These are phyloP conservation scores for Megacollybia marginata DNA, from an alignment of 768 basidiomycete genomes.

Conservation along the genomic window DNA sequence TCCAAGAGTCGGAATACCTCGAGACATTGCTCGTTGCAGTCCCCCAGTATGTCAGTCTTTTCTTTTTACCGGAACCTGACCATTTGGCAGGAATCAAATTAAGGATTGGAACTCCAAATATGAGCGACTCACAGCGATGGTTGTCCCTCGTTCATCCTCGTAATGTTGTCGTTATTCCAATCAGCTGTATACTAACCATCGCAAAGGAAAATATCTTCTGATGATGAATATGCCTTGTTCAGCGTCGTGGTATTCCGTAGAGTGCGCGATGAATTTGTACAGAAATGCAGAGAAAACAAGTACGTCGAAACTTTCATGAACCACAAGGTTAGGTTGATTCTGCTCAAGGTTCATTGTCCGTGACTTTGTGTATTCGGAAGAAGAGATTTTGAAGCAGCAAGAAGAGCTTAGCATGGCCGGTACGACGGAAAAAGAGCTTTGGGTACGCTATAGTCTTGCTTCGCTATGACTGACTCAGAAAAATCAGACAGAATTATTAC, in stretches of 20 bases:
- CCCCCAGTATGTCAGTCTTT: conserved; percentile 60
- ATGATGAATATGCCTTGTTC: conserved; percentile 86
- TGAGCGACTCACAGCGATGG: conserved; percentile 81
- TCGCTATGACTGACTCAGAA: neutral
- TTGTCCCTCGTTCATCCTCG: conserved; percentile 89
- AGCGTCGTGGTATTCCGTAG: conserved; percentile 84
- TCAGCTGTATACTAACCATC: conserved; percentile 4
- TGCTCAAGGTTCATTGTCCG: conserved; percentile 69
- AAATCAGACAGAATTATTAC: conserved; percentile 79
- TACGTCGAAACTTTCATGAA: conserved; percentile 24
- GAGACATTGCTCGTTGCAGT: conserved; percentile 91
- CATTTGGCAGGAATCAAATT: conserved; percentile 41
- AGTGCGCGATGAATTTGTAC: conserved; percentile 86
- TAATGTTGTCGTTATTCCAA: conserved; percentile 30
- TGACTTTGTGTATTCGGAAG: conserved; percentile 89
- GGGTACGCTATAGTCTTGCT: conserved; percentile 51
- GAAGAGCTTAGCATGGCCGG: conserved; percentile 77
- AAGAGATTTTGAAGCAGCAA: conserved; percentile 69
- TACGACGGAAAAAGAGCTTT: conserved; percentile 90
- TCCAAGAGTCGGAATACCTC: conserved; percentile 88
- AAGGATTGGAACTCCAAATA: conserved; percentile 91
- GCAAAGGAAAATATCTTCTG: conserved; percentile 63
- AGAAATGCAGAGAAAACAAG: conserved; percentile 96
- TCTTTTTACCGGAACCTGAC: conserved; percentile 13
- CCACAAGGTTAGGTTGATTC: neutral